Percentiles rank a stretch among this genome's conserved stretches.
phyloP scores from a whole-genome alignment of 2,329 filamentous ascomycete genomes.

The Colletotrichum plurivorum region DNA sequence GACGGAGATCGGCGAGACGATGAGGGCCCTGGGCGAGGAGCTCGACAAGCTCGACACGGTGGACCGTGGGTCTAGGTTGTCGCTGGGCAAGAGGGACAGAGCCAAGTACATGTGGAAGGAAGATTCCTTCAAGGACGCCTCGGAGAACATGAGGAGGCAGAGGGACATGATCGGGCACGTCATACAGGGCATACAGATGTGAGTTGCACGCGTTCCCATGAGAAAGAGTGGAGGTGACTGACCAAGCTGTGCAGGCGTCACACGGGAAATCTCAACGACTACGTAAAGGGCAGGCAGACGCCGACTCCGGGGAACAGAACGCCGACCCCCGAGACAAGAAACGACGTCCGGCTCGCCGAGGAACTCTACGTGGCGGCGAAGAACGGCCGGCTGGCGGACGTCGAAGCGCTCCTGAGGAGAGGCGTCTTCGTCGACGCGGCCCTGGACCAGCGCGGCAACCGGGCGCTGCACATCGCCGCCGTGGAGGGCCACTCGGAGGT shows the following conservation, averaged over 20 bases:
- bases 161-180: conserved; percentile 7
- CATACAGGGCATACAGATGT: conserved; percentile 1
- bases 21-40: conserved; percentile 11
- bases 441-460: too few species aligned
- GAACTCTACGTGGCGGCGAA: neutral
- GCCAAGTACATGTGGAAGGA: neutral
- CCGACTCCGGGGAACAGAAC: neutral
- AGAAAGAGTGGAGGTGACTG: too few species aligned
- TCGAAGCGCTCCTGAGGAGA: conserved; percentile 12
- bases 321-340: too few species aligned
- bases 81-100: too few species aligned
- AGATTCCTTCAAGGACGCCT: conserved; percentile 12
- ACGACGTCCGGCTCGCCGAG: neutral
- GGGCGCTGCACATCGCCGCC: too few species aligned
- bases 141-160: conserved; percentile 14
- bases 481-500: conserved; percentile 8
- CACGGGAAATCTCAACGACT: neutral
- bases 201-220: neutral
- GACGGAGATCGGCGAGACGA: conserved; percentile 1
- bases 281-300: neutral
- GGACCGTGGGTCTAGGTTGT: neutral
- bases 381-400: conserved; percentile 4
- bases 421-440: neutral
- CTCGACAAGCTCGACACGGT: neutral
- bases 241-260: too few species aligned